Evolutionary conservation across 257 asterid species (phyloP).

Genomic region (Anisodus tanguticus): DNA sequence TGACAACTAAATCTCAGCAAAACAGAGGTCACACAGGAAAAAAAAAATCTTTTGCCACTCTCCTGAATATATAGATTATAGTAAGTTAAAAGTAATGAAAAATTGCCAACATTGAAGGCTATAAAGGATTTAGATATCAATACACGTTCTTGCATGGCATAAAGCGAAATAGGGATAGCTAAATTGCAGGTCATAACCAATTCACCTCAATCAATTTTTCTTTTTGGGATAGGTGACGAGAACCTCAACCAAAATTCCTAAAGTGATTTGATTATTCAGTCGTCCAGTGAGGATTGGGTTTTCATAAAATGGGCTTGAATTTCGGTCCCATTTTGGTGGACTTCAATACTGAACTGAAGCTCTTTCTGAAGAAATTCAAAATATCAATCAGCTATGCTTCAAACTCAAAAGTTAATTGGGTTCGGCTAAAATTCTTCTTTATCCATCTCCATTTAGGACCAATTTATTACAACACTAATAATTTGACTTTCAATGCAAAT

Average conservation of each 20-base stretch:
- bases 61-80: background rate
- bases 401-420: background rate
- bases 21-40: background rate
- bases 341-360: background rate
- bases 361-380: background rate
- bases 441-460: background rate
- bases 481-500: background rate
- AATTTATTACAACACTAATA: background rate
- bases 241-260: background rate
- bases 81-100: background rate
- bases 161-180: background rate
- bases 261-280: background rate
- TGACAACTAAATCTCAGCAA: slow-evolving; percentile 29
- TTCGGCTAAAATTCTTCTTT: background rate
- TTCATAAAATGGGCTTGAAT: background rate
- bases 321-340: background rate
- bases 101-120: background rate
- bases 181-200: slow-evolving; percentile 22
- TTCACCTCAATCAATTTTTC: background rate
- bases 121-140: background rate
- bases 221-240: background rate
- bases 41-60: background rate
- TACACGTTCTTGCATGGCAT: background rate
- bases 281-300: background rate
- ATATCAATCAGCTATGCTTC: background rate